phyloP scores from a whole-genome alignment of 805 yeast genomes.

The Suhomyces sp. region DNA sequence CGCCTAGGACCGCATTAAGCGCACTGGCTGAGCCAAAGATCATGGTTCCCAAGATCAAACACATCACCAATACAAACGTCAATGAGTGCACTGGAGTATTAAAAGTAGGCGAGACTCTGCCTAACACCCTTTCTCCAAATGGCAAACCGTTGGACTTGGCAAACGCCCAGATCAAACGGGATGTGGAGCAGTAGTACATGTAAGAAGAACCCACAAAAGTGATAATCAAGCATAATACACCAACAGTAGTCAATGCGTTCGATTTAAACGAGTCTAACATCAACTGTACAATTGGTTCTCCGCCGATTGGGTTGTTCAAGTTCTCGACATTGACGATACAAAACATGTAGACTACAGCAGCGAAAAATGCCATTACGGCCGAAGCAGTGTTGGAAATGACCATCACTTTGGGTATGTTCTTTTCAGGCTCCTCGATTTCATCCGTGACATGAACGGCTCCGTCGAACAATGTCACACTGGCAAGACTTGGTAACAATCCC shows the following conservation, averaged over 20 bases:
- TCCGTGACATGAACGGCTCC: constrained; percentile 43
- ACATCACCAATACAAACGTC: constrained; percentile 30
- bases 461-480: constrained; percentile 31
- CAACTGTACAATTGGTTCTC: constrained; percentile 22
- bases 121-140: constrained; percentile 27
- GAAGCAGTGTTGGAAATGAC: constrained; percentile 24
- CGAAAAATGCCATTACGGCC: constrained; percentile 27
- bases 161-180: constrained; percentile 42
- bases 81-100: constrained; percentile 39
- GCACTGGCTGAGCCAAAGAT: constrained; percentile 38
- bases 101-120: constrained; percentile 19
- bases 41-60: constrained; percentile 35
- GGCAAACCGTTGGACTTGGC: constrained; percentile 43
- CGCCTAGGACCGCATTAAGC: constrained; percentile 34
- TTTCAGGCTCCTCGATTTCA: constrained; percentile 35
- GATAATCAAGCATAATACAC: constrained; percentile 14
- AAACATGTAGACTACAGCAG: constrained; percentile 29
- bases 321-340: constrained; percentile 16
- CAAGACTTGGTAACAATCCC: constrained; percentile 28
- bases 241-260: constrained; percentile 25
- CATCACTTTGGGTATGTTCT: constrained; percentile 39
- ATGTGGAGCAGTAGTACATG: constrained; percentile 25
- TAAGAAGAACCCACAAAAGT: constrained; percentile 17
- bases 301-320: constrained; percentile 19
- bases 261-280: constrained; percentile 23